Base-by-base conservation (phyloP, 805 yeast species). In the Nakazawaea sp. region DNA sequence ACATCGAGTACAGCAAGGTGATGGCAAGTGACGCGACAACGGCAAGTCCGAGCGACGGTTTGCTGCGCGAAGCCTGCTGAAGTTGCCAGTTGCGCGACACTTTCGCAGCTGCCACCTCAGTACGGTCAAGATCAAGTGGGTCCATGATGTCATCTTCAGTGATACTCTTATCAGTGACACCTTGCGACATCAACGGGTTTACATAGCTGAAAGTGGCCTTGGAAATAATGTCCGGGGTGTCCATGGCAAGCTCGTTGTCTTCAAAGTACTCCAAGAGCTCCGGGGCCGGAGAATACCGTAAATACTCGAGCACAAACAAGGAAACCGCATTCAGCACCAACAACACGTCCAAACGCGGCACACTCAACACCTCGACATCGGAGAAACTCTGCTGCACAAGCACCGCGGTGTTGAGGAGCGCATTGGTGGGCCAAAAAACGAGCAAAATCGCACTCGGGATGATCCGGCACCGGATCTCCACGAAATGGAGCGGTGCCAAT, bases 191-290 rank as follows among this genome's bases (percentile, higher is more conserved):
- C 50, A 92, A 62, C 1, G 72, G 77, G 16, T 87, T 78, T 95
- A 92, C 86, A 97, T 98, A 92, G 19, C 78, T 62, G 56, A 92
- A 90, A 0, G 95, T 80, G 35, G 90, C 63, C 36, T 73, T 66
- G 2, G 95, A 81, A 45, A 90, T 75, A 12, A 88, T 62, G 53
- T 89, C 79, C 10, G 87, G 54, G 2, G 43, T 41, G 4, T 47
- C 31, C 2, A 45, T 24, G 27, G 45, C 45, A 26, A 64, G 32
- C 18, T 58, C 62, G 5, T 55, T 40, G 9, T 46, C 56, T 6
- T 58, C 49, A 42, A 56, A 68, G 32, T 59, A 59, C 1, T 54
- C 50, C 3, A 48, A 32, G 18, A 74, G 49, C 30, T 59, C 59
- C 15, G 55, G 50, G n/a, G 63, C 53, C 5, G 81, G 75, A 15